Base-by-base conservation (phyloP, 2,329 filamentous ascomycete species). In the Aulographum hederae region DNA sequence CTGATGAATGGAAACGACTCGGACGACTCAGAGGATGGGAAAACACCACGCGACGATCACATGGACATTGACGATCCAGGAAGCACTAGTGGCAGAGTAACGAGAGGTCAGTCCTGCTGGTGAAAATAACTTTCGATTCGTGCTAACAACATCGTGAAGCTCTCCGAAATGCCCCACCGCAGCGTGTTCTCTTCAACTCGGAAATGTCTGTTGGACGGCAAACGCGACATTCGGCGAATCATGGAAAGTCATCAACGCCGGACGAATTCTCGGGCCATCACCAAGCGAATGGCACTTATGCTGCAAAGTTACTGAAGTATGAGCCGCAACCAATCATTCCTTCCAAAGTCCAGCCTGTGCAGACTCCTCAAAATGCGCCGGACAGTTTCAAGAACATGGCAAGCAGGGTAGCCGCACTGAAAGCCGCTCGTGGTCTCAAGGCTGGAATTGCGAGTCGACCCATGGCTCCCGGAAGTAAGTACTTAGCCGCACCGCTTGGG, bases 101-200 rank as follows among this genome's bases (percentile, higher is more conserved):
- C 53, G 13, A 41, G 54, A 42, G 45, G 50, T 52, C 38, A 39
- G 43, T 37, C 15, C 10, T 25, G 10, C 10, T 10, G n/a, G 4
- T 11, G 11, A 8, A 34, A 26, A 17, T 14, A 11, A 18, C 14
- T 15, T 15, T 18, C 3, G 17, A 31, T 20, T 27, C 10, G 21
- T 10, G 10, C 32, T 32, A 21, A 32, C 10, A 10, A 30, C 18
- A 6, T 25, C 17, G 21, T 21, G 8, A 40, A 38, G 76, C 73
- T 23, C 58, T 85, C 31, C 67, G 82, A 40, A 79, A 89, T 50
- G 79, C 80, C n/a, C 82, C 82, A 18, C 76, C 81, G 1, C 81
- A 85, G 47, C 67, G 81, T 39, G 73, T 85, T 32, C 73, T 89
- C 32, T 91, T 86, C 52, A 80, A 89, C 47, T 81, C 81, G 18